These are phyloP conservation scores for Fomitopsis pinicola DNA, from an alignment of 1,284 basidiomycete species.

Conservation along the genomic window DNA sequence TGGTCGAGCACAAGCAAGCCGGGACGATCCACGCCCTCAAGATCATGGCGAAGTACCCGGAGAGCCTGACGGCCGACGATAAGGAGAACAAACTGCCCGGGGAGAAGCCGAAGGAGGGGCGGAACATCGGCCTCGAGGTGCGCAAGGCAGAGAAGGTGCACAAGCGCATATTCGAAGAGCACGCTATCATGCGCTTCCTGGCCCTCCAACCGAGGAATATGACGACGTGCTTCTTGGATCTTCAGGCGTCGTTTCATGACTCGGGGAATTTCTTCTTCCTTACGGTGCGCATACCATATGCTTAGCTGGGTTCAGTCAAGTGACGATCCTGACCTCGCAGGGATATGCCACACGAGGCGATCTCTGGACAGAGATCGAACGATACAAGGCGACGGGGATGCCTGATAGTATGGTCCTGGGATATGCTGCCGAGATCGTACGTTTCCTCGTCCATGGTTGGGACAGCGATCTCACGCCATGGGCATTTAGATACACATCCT, in stretches of 20 bases:
- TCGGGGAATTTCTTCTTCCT: constrained; percentile 28
- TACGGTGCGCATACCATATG: constrained; percentile 14
- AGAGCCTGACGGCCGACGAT: background rate
- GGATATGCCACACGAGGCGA: constrained; percentile 22
- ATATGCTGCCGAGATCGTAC: constrained; percentile 25
- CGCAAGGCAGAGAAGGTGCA: background rate
- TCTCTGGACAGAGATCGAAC: constrained; percentile 16
- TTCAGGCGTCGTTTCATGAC: constrained; percentile 25
- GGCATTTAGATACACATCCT: constrained; percentile 18
- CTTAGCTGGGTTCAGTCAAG: background rate
- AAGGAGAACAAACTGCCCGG: background rate
- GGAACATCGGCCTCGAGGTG: background rate
- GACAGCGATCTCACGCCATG: background rate
- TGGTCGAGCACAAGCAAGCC: constrained; percentile 20
- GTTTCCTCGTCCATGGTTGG: constrained; percentile 30
- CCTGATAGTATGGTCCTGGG: constrained; percentile 11
- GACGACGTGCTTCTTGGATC: constrained; percentile 13
- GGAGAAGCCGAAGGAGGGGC: background rate
- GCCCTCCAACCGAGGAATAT: constrained; percentile 18
- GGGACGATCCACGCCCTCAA: constrained; percentile 21
- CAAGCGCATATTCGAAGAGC: constrained; percentile 16
- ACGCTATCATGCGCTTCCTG: constrained; percentile 5
- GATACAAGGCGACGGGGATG: constrained; percentile 10
- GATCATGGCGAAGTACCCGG: constrained; percentile 20
- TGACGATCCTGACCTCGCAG: constrained; percentile 4